Evolutionary conservation across 2,329 filamentous ascomycete genomes (phyloP), one percentile per base, ranked within the genome.

Genomic region (Nemania abortiva): DNA sequence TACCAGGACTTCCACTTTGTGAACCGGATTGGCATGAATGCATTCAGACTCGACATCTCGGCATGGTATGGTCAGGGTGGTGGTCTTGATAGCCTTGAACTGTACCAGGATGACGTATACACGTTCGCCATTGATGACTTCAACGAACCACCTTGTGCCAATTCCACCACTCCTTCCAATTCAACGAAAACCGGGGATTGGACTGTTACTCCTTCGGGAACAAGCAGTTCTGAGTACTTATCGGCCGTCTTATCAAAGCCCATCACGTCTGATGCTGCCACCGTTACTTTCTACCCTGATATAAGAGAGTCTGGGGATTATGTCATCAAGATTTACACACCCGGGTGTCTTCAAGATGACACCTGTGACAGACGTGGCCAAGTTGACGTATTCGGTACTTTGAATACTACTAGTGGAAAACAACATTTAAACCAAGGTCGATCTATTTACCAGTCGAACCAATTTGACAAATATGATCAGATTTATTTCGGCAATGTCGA

Each of bases 381-480:
- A 75, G 91, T 98, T 66, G 94, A 94, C 73, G 86, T 99, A 61
- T 95, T 92, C 1, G 92, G 90, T 39, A 86, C 85, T 27, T 90
- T 96, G 84, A 87, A 89, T 2, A 82, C 84, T 73, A 76, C 71
- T 11, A 85, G 61, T 31, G 63, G 66, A 65, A 77, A 80, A 74
- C 74, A 82, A 59, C 78, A 80, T 42, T 84, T 87, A 3, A 71
- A 73, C 5, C 85, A 90, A 66, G 86, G 88, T 31, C 88, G 85
- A 0, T 86, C 88, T 0, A 83, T 98, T 7, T 97, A 88, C 78
- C 96, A 99, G 81, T 97, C 95, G 20, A 99, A 99, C 82, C 88
- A 97, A 78, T 97, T 91, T 79, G 95, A 98, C 84, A 99, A 99
- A 81, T 98, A 97, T 77, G 96, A 99, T 78, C 90, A 93, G 74